A percentile compares a stretch with the other conserved stretches of the same genome.
Evolutionary conservation across 495 filamentous ascomycete genomes (phyloP).

Genomic region (Tuber borchii): DNA sequence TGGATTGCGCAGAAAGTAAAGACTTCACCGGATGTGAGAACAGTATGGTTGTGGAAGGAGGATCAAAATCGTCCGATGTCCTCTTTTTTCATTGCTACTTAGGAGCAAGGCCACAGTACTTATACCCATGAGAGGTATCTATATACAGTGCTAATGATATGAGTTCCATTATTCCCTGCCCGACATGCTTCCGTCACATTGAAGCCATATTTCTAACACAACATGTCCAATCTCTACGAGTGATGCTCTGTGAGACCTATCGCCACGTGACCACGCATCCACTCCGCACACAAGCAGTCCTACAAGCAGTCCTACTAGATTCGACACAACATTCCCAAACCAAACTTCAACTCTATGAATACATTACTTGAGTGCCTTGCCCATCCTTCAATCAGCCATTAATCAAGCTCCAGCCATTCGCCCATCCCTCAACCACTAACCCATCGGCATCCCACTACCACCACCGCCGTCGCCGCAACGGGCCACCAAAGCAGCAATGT

Average conservation of each 20-base stretch:
- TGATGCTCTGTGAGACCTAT: not conserved
- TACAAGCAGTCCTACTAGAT: not conserved
- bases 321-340: not conserved
- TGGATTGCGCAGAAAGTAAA: no score
- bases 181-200: no score
- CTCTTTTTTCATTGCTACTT: no score
- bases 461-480: no score
- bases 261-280: not conserved
- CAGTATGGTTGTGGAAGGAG: no score
- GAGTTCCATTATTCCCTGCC: no score
- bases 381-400: not conserved
- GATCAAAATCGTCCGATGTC: no score
- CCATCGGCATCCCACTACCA: not conserved
- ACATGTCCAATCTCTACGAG: not conserved
- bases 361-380: not conserved
- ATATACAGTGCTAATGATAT: no score
- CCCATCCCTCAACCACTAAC: not conserved
- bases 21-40: no score
- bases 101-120: no score
- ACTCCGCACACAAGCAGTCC: not conserved
- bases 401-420: not conserved
- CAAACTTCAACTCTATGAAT: not conserved
- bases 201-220: no score
- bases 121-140: no score
- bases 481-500: conserved; percentile 2